A percentile compares a stretch with the other conserved stretches of the same genome.
These are phyloP conservation scores for Aspergillus flavus DNA, from an alignment of 2,329 filamentous ascomycete species.

Conservation along the genomic window DNA sequence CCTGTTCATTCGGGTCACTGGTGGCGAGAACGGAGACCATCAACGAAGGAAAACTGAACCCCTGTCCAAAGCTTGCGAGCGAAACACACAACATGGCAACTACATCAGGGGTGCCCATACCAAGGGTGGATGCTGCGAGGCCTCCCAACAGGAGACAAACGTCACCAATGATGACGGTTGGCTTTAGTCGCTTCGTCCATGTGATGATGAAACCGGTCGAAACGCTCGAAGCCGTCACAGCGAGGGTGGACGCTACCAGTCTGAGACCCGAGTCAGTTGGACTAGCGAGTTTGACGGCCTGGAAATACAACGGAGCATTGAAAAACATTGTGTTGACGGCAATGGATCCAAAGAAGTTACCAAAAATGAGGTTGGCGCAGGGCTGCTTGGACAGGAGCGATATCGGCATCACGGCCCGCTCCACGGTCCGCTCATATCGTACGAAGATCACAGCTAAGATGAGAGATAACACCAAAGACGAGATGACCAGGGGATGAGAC, in stretches of 20 bases:
- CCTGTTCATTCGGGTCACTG: slow-evolving; percentile 63
- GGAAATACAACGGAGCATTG: slow-evolving; percentile 75
- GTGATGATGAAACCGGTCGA: slow-evolving; percentile 65
- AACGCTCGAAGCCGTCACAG: slow-evolving; percentile 58
- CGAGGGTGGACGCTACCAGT: slow-evolving; percentile 65
- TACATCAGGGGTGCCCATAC: slow-evolving; percentile 53
- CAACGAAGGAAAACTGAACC: slow-evolving; percentile 66
- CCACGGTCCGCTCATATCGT: slow-evolving; percentile 45
- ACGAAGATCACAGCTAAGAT: slow-evolving; percentile 45
- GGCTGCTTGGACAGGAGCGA: slow-evolving; percentile 50
- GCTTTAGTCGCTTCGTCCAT: slow-evolving; percentile 62
- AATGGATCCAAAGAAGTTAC: slow-evolving; percentile 55
- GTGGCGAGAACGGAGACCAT: slow-evolving; percentile 66
- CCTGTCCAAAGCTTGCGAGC: slow-evolving; percentile 60
- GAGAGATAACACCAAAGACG: slow-evolving; percentile 46
- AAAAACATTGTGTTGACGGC: slow-evolving; percentile 63
- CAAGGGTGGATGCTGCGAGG: slow-evolving; percentile 53
- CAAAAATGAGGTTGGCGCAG: slow-evolving; percentile 53
- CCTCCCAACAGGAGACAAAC: slow-evolving; percentile 55
- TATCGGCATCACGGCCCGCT: slow-evolving; percentile 54
- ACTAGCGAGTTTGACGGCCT: slow-evolving; percentile 69
- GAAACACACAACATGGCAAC: slow-evolving; percentile 61
- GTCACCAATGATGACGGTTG: slow-evolving; percentile 58
- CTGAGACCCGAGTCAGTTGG: slow-evolving; percentile 73
- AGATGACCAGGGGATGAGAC: slow-evolving; percentile 53